These are phyloP conservation scores for Protomyces macrosporus DNA, from an alignment of 1,139 yeast species.

Conservation along the genomic window DNA sequence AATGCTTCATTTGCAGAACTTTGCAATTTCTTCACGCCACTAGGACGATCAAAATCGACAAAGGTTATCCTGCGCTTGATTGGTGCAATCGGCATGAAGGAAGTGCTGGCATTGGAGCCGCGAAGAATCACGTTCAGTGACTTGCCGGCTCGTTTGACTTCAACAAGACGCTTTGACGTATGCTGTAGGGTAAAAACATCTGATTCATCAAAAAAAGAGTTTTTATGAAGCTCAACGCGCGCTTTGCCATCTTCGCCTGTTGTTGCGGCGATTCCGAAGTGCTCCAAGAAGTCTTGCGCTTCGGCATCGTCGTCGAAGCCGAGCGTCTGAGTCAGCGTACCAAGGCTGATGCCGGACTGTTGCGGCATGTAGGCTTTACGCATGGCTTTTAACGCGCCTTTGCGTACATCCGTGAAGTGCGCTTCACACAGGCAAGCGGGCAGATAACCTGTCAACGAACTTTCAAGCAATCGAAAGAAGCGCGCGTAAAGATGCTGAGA, in stretches of 20 bases:
- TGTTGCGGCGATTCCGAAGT: constrained; percentile 21
- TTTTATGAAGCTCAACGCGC: constrained; percentile 24
- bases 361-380: constrained; percentile 26
- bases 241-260: constrained; percentile 6
- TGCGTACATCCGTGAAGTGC: constrained; percentile 72
- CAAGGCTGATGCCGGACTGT: constrained; percentile 19
- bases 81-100: too few relatives aligned
- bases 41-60: constrained; percentile 24
- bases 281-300: constrained; percentile 21
- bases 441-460: constrained; percentile 58
- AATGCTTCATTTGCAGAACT: constrained; percentile 2
- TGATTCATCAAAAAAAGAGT: constrained; percentile 20
- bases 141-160: constrained; percentile 7
- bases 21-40: constrained; percentile 1
- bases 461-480: constrained; percentile 55
- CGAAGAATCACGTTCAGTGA: background rate
- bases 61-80: constrained; percentile 1
- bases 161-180: background rate
- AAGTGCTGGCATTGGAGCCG: background rate
- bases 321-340: constrained; percentile 19
- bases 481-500: constrained; percentile 57
- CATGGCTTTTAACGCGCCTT: constrained; percentile 67
- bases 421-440: constrained; percentile 73
- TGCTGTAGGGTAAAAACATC: background rate
- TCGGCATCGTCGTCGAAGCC: constrained; percentile 26